These are phyloP conservation scores for Trametes versicolor DNA, from an alignment of 1,284 basidiomycete species.

Conservation along the genomic window DNA sequence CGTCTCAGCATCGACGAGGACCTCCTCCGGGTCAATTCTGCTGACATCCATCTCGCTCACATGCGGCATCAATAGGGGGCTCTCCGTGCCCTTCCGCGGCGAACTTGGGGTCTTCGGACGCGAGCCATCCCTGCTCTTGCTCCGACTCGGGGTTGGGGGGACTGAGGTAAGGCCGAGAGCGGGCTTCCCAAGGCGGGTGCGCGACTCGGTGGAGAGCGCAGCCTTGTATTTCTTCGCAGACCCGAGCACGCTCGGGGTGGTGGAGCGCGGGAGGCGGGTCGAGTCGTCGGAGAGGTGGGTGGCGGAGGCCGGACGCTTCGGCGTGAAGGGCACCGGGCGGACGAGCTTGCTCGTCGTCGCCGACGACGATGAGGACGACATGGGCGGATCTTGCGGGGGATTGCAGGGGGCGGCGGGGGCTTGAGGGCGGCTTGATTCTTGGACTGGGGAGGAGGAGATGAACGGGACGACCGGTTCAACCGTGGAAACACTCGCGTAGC, in stretches of 20 bases:
- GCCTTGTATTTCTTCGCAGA: conserved; percentile 77
- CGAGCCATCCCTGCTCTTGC: conserved; percentile 46
- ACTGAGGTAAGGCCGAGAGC: conserved; percentile 53
- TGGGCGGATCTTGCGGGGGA: conserved; percentile 10
- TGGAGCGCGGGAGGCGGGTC: conserved; percentile 38
- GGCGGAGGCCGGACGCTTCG: conserved; percentile 59
- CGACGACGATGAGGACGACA: conserved; percentile 33
- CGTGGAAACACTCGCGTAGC: conserved; percentile 39
- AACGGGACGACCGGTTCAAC: conserved; percentile 26
- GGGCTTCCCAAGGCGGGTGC: conserved; percentile 49
- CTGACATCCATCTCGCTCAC: conserved; percentile 80
- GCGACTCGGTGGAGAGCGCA: conserved; percentile 66
- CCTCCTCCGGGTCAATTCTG: conserved; percentile 78
- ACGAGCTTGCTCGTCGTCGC: conserved; percentile 39
- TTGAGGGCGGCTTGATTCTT: conserved; percentile 16
- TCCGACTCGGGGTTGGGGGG: conserved; percentile 61
- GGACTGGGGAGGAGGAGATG: conserved; percentile 5
- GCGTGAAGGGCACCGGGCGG: conserved; percentile 57
- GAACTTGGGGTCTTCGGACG: conserved; percentile 58
- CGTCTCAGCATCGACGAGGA: conserved; percentile 75
- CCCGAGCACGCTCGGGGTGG: conserved; percentile 54
- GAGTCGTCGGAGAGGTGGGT: conserved; percentile 38
- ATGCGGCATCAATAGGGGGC: conserved; percentile 55
- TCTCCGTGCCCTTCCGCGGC: conserved; percentile 54
- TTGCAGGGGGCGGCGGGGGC: background rate